Evolutionary conservation across 345 rosid genomes (phyloP).

Genomic region (Noccaea caerulescens): DNA sequence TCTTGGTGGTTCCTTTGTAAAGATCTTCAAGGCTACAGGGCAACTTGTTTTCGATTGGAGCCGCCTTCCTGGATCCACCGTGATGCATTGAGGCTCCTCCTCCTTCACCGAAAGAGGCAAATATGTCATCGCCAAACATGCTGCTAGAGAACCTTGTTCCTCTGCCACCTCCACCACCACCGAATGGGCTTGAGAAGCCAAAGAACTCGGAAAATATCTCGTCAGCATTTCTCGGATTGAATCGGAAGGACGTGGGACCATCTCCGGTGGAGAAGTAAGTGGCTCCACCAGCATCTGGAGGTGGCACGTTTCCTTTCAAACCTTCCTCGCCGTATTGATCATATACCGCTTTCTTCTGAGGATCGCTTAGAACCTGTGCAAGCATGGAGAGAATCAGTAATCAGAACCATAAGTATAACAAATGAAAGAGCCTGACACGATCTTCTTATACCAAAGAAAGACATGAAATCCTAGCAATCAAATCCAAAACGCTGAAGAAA

Average conservation of each 20-base stretch:
- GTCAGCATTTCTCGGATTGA: slow-evolving; percentile 69
- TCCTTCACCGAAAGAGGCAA: slow-evolving; percentile 62
- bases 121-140: slow-evolving; percentile 57
- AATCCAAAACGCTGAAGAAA: neutral
- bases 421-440: neutral
- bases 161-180: slow-evolving; percentile 40
- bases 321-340: slow-evolving; percentile 90
- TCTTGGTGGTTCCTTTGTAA: slow-evolving; percentile 61
- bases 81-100: slow-evolving; percentile 55
- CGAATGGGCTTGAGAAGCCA: slow-evolving; percentile 65
- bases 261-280: slow-evolving; percentile 80
- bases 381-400: neutral
- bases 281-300: slow-evolving; percentile 74
- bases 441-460: neutral
- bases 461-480: neutral
- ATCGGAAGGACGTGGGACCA: slow-evolving; percentile 64
- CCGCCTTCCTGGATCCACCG: slow-evolving; percentile 49
- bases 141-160: slow-evolving; percentile 55
- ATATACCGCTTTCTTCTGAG: slow-evolving; percentile 76
- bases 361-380: slow-evolving; percentile 77
- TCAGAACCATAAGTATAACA: neutral
- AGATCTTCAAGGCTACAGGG: slow-evolving; percentile 69
- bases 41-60: slow-evolving; percentile 57
- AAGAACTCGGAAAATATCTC: slow-evolving; percentile 79
- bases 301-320: slow-evolving; percentile 73